These are phyloP conservation scores for Aspergillus ochraceoroseus DNA, from an alignment of 2,329 filamentous ascomycete genomes.

Conservation along the genomic window DNA sequence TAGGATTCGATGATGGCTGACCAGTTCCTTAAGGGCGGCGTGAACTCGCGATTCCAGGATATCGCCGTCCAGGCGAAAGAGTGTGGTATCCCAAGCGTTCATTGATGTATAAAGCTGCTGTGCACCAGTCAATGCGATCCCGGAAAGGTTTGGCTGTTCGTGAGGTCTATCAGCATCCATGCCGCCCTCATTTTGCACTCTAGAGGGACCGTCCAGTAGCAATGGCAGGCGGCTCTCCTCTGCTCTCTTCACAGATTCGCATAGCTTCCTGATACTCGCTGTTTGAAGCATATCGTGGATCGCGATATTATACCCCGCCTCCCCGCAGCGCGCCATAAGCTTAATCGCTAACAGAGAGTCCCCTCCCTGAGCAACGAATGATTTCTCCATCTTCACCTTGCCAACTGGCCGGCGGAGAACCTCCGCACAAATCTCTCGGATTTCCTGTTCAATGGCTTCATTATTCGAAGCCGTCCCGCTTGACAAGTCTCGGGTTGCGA, in stretches of 20 bases:
- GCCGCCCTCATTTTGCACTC: too few relatives aligned
- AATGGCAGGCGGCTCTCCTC: not conserved
- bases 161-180: not conserved
- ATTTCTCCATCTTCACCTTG: constrained; percentile 10
- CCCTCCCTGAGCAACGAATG: constrained; percentile 9
- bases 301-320: constrained; percentile 11
- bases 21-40: constrained; percentile 1
- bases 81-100: constrained; percentile 4
- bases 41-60: constrained; percentile 3
- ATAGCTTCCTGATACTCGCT: constrained; percentile 6
- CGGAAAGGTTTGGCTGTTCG: not conserved
- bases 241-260: constrained; percentile 1
- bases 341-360: constrained; percentile 12
- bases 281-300: constrained; percentile 10
- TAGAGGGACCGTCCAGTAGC: not conserved
- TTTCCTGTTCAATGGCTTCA: constrained; percentile 8
- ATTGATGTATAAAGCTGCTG: constrained; percentile 2
- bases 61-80: constrained; percentile 2
- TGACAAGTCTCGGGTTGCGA: not conserved
- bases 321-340: constrained; percentile 10
- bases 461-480: not conserved
- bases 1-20: constrained; percentile 2
- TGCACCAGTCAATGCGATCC: not conserved
- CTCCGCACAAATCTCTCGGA: constrained; percentile 10
- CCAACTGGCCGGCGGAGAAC: constrained; percentile 9